These are phyloP conservation scores for Poa pratensis DNA, from an alignment of 176 grass and related monocot genomes.

Conservation along the genomic window DNA sequence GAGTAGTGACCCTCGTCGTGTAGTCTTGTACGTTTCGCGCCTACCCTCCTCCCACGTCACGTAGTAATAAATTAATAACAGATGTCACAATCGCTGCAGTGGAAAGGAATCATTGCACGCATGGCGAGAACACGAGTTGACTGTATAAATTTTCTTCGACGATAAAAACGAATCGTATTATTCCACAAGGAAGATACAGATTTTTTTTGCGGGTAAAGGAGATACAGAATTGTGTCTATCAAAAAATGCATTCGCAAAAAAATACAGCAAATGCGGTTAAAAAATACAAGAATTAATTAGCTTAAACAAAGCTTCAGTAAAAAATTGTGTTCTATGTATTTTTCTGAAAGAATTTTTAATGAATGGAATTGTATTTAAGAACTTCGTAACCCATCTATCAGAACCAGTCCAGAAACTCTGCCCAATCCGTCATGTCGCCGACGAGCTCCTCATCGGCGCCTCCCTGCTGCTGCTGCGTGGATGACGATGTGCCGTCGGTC, in stretches of 20 bases:
- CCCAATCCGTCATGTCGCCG: constrained; percentile 27
- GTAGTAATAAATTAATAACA: neutral
- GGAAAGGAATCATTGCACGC: constrained; percentile 22
- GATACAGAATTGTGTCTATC: neutral
- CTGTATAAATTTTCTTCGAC: neutral
- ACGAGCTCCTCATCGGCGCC: constrained; percentile 12
- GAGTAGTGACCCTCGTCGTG: neutral
- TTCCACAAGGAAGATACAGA: neutral
- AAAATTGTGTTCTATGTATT: neutral
- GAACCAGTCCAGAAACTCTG: constrained; percentile 39
- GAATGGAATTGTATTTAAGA: neutral
- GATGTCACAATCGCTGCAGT: neutral
- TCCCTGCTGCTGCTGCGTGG: constrained; percentile 2
- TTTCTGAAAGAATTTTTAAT: neutral
- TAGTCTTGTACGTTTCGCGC: neutral
- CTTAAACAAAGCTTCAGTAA: constrained; percentile 4
- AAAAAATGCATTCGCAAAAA: neutral
- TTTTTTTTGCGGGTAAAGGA: no score
- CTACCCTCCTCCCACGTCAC: neutral
- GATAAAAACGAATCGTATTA: neutral
- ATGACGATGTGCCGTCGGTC: constrained; percentile 35
- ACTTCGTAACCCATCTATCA: neutral
- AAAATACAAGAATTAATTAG: constrained; percentile 22
- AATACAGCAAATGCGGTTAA: neutral
- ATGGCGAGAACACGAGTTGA: constrained; percentile 17